Base-by-base conservation (phyloP, 352 stramenopile species). In the Pythium brachiatum region DNA sequence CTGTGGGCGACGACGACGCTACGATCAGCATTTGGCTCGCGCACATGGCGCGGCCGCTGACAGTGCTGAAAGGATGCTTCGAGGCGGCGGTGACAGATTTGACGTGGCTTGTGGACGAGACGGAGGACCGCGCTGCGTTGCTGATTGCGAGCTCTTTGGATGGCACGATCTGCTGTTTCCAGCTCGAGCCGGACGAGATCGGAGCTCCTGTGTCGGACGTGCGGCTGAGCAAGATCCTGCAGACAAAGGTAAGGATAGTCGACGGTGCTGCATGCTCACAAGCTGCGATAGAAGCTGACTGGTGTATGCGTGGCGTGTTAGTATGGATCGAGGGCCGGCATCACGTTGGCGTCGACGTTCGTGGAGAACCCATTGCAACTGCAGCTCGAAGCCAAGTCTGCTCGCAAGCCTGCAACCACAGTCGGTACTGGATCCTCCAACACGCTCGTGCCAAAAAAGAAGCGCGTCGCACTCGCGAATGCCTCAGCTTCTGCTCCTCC, bases 21-120 rank as follows among this genome's bases (percentile, higher is more conserved):
- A 93, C 87, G 25, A 78, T 95, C 27, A 95, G 83, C 51, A 88
- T 95, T 38, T 95, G 87, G 87, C 69, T 94, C 12, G 83, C 87
- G 23, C 83, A 95, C 60, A 66, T 92, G 36, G 72, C 84, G 31
- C 81, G 87, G 2, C 87, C 87, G 8, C 62, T 95, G 7, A 81
- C 82, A 0, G 87, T 93, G 25, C 73, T 95, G 53, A 90, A 89
- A 43, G 78, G 91, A 64, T 94, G 87, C 57, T 95, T 95, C 60
- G 80, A 95, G 25, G 78, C 87, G 27, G 83, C 81, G 1, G 87
- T 95, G 47, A 94, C 85, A 9, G 87, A 95, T 56, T 62, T 95
- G 3, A 80, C 81, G 21, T 95, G 87, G 87, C 54, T 39, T 20
- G 54, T 58, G 5, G 82, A 78, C 1, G 23, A 2, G 44, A 31